Percentiles rank a stretch among this genome's conserved stretches.
Evolutionary conservation across 2,329 filamentous ascomycete genomes (phyloP).

Genomic region (Nemania abortiva): DNA sequence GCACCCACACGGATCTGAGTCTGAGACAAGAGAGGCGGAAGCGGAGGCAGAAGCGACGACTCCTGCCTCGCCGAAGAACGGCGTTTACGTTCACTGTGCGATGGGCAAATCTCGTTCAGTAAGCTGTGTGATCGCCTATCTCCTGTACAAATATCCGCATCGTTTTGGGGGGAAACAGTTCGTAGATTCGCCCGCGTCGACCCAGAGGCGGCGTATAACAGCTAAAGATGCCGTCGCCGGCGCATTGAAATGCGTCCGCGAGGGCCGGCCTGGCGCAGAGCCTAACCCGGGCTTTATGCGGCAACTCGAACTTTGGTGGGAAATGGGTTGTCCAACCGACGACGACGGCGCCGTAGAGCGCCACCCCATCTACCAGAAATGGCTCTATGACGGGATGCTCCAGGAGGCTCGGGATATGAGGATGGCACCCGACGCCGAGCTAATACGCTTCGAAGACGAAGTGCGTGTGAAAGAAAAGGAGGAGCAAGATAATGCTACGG

Average conservation of each 20-base stretch:
- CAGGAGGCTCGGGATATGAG: constrained; percentile 74
- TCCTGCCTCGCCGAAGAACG: constrained; percentile 44
- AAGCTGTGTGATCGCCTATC: constrained; percentile 83
- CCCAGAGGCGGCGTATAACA: constrained; percentile 55
- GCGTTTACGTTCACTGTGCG: constrained; percentile 77
- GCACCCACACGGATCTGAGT: constrained; percentile 43
- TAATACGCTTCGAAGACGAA: constrained; percentile 86
- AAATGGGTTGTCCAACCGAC: constrained; percentile 81
- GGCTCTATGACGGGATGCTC: constrained; percentile 67
- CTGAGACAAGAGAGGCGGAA: constrained; percentile 5
- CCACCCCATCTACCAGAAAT: constrained; percentile 83
- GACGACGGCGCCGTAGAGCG: constrained; percentile 67
- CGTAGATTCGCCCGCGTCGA: constrained; percentile 60
- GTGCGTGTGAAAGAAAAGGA: constrained; percentile 44
- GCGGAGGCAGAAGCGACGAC: too few relatives aligned
- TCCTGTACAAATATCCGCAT: constrained; percentile 76
- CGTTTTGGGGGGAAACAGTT: constrained; percentile 59
- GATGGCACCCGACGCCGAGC: constrained; percentile 79
- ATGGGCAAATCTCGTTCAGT: constrained; percentile 97
- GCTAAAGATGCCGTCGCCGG: constrained; percentile 63
- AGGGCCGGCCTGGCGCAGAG: constrained; percentile 81
- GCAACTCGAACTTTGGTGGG: constrained; percentile 87
- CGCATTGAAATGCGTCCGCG: constrained; percentile 77
- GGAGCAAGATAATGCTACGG: constrained; percentile 58
- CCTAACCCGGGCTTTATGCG: constrained; percentile 93